Conservation (phyloP, 768 basidiomycete species). For the Boletus subcaerulescens region DNA sequence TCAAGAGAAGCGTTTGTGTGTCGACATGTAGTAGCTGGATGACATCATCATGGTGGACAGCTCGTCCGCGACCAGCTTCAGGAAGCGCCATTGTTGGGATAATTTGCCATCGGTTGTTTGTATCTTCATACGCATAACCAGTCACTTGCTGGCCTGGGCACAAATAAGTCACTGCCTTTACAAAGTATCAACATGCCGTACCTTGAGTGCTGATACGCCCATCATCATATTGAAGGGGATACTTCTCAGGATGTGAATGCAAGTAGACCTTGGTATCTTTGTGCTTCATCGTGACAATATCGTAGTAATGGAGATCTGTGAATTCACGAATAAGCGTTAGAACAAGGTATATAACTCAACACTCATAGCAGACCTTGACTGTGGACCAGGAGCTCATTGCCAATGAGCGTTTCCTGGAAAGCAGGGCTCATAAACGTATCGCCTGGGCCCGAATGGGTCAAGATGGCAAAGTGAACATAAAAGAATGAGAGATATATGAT, state of each 20-base stretch:
- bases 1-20: constrained; percentile 80
- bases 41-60: constrained; percentile 86
- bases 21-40: constrained; percentile 86
- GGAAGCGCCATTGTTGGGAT: constrained; percentile 94
- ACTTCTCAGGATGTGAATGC: constrained; percentile 88
- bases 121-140: constrained; percentile 90
- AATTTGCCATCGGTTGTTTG: constrained; percentile 95
- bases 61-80: constrained; percentile 87
- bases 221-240: constrained; percentile 93
- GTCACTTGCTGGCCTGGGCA: constrained; percentile 88
- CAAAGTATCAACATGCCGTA: constrained; percentile 15
- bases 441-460: constrained; percentile 86
- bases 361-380: constrained; percentile 69
- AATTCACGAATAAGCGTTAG: background rate
- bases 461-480: constrained; percentile 89
- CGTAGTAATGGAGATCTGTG: constrained; percentile 90
- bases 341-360: background rate
- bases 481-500: constrained; percentile 93
- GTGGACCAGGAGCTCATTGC: constrained; percentile 89
- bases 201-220: constrained; percentile 94
- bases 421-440: constrained; percentile 97
- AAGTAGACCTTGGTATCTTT: constrained; percentile 91
- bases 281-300: constrained; percentile 83
- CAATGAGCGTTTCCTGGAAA: constrained; percentile 93
- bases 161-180: background rate